phyloP scores from a whole-genome alignment of 176 grass and related monocot species.

The Cenchrus americanus region DNA sequence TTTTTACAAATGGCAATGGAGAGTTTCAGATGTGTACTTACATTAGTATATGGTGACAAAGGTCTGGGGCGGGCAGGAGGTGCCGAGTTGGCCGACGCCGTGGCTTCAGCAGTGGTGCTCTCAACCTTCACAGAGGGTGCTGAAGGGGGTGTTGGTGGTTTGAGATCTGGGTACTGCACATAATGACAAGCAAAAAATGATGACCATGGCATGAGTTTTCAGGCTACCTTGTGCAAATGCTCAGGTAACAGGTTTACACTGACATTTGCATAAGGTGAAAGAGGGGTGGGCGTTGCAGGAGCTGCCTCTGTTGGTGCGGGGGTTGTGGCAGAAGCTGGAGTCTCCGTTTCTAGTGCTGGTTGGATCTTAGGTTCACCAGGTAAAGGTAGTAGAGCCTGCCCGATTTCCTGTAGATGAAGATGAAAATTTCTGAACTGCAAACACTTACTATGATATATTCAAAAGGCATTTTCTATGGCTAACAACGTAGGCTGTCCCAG shows the following conservation, averaged over 20 bases:
- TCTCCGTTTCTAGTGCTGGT: slow-evolving; percentile 42
- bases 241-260: slow-evolving; percentile 32
- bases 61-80: slow-evolving; percentile 43
- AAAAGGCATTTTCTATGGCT: neutral
- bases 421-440: slow-evolving; percentile 8
- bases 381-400: slow-evolving; percentile 75
- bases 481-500: slow-evolving; percentile 5
- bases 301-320: slow-evolving; percentile 4
- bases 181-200: slow-evolving; percentile 33
- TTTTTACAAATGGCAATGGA: slow-evolving; percentile 15
- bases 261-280: slow-evolving; percentile 88
- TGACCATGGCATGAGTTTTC: slow-evolving; percentile 25
- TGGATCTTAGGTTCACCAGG: slow-evolving; percentile 59
- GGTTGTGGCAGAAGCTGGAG: slow-evolving; percentile 25
- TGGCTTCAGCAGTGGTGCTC: neutral
- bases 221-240: slow-evolving; percentile 5
- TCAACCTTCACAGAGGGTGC: slow-evolving; percentile 34
- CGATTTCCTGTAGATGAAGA: slow-evolving; percentile 71
- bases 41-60: slow-evolving; percentile 85
- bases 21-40: slow-evolving; percentile 43
- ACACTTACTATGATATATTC: neutral
- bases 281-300: slow-evolving; percentile 50
- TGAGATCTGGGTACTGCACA: slow-evolving; percentile 86
- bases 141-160: slow-evolving; percentile 67
- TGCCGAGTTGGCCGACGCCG: slow-evolving; percentile 35